Evolutionary conservation across 1,139 yeast genomes (phyloP), one percentile per base, ranked within the genome.

Genomic region (Ogataea hybrid): DNA sequence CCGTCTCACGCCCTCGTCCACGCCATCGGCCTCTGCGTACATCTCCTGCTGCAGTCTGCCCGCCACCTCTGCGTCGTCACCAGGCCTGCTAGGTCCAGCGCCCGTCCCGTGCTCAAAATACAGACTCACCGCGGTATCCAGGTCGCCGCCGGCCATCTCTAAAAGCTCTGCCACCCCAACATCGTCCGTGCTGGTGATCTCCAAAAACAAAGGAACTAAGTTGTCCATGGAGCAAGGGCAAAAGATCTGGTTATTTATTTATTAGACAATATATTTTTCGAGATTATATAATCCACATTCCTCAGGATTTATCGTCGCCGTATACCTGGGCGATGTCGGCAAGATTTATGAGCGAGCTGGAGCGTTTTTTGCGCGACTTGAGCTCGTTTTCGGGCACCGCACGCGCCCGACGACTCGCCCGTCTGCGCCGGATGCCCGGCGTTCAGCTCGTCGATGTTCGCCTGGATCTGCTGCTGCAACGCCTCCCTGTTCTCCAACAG

Each of bases 51-150:
- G 95, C 40, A 85, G 62, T 42, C 78, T 64, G 44, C 77, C 73
- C 0, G 94, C 94, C 43, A 79, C 48, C 32, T 73, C 81, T 31
- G 71, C 84, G 58, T 84, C 94, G 25, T 68, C 64, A 9, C 57
- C 65, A 10, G 59, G 53, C 9, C 51, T 56, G 10, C 38, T 22
- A 9, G 30, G 35, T 11, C 35, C 48, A 16, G 39, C 35, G 7
- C 48, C 52, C 7, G 48, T 75, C 21, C 87, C 88, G 43, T 79
- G 75, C 59, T 94, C 98, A 69, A 86, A 81, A 64, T 69, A 94
- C 37, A 94, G 68, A 9, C 90, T 79, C 6, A 94, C 87, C 0
- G 98, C 98, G 22, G 81, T 77, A 48, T 90, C 96, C 35, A 92
- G 62, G 58, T 88, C 80, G 44, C 82, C 81, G 39, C 82, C 90